These are phyloP conservation scores for Glycine latifolia DNA, from an alignment of 306 rosid species.

Conservation along the genomic window DNA sequence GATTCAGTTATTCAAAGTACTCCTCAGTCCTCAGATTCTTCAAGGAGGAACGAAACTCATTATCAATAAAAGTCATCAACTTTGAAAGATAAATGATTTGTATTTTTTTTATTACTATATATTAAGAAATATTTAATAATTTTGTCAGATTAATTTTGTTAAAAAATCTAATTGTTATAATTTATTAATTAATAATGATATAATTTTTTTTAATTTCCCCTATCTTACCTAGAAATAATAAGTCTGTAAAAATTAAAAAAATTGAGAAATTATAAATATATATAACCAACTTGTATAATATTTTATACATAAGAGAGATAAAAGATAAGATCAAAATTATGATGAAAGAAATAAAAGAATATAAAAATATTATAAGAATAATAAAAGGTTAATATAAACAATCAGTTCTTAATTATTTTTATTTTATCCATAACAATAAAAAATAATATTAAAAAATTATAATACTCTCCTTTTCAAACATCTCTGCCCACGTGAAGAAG, in stretches of 20 bases:
- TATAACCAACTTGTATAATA: not conserved
- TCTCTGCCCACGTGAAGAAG: conserved; percentile 52
- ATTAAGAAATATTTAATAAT: no score
- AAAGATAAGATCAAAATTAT: no score
- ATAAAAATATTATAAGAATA: not conserved
- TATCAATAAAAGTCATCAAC: not conserved
- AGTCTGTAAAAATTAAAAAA: not conserved
- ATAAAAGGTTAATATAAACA: not conserved
- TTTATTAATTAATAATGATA: no score
- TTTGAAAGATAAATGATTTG: no score
- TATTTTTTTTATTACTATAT: no score
- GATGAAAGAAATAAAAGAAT: not conserved
- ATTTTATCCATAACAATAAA: not conserved
- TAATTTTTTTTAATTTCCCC: no score
- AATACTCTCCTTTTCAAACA: conserved; percentile 41
- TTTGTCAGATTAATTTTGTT: no score
- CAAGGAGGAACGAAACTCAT: no score
- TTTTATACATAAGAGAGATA: not conserved
- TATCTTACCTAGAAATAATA: not conserved
- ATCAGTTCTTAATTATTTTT: no score
- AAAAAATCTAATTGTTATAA: no score
- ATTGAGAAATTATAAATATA: not conserved
- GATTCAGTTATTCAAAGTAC: not conserved
- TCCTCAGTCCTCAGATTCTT: not conserved
- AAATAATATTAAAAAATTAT: conserved; percentile 18